Evolutionary conservation across 208 protist genomes (phyloP), one percentile per base, ranked within the genome.

Genomic region (Acanthamoeba sp.): DNA sequence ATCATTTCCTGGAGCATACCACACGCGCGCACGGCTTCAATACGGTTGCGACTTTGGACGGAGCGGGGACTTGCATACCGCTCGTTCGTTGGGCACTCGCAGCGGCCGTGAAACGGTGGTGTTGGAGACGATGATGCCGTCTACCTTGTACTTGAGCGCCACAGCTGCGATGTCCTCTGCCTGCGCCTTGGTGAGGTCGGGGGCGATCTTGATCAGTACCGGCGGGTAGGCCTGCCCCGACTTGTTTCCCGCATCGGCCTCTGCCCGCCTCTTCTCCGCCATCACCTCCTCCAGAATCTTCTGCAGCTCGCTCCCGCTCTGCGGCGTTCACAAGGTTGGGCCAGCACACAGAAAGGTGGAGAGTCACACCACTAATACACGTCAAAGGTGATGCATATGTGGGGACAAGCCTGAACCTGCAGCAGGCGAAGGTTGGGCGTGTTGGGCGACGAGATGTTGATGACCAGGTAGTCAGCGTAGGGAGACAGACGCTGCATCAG

Each of bases 401-500:
- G 12, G 24, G 12, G 48, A 6, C 10, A 55, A 55, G 16, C 10
- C 48, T 20, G 27, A 62, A 73, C 80, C 91, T 97, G 97, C 36
- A 97, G 87, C 18, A 62, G 24, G 50, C 97, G 95, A n/a, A 97
- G 87, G 55, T 96, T 93, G 6, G 97, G 96, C 34, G 96, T 97
- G 91, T 97, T 97, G 14, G 97, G 97, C 29, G 96, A 97, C 12
- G 95, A 97, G 6, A 97, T 96, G 93, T 97, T 97, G 32, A 97
- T 94, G 10, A 97, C 96, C 0, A 97, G n/a, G 92, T 97, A 97
- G 91, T 97, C 96, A 4, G 96, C 95, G 69, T 94, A 93, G 32
- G 32, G 40, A 7, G 93, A 95, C 20, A 97, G 73, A 27, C 29
- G 7, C 18, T 29, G 40, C 34, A 97, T 62, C 22, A 95, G 94